Base-by-base conservation (phyloP, 2,329 filamentous ascomycete species). In the Ophiostoma novo-ulmi region DNA sequence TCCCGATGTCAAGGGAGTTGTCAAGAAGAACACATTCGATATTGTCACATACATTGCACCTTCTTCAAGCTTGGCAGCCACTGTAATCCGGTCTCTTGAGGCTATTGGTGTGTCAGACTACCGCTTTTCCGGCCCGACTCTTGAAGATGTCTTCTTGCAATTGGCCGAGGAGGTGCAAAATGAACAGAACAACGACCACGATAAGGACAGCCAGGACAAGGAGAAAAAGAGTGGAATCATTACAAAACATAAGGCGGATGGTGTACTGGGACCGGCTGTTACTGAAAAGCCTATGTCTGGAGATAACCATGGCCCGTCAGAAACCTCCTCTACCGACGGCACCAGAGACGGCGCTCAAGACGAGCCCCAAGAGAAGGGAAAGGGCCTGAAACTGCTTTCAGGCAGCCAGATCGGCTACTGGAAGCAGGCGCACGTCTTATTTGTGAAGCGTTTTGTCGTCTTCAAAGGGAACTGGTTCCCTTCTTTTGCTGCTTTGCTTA, bases 91-190 rank as follows among this genome's bases (percentile, higher is more conserved):
- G 67, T 79, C 84, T 11, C 82, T 97, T 1, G 91, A 97, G 77
- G 80, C 82, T 0, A 81, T 84, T 1, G 87, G 88, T 0, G 84
- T 96, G 58, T 83, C 84, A 20, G 91, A 96, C 71, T 97, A 97
- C 78, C 89, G 93, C 71, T 91, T 97, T 74, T 91, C 91, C 20
- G 93, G 93, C 0, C 94, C 94, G 0, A 96, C 92, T 0, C 93
- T 97, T 58, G 94, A 97, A 78, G 93, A 97, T 75, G 93, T 97
- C 0, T 97, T 97, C 79, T 81, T 97, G 35, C 89, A 92, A 74
- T 84, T 97, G 55, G 92, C 93, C 0, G 91, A 94, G 76, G 93
- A 97, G 78, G 85, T 93, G 72, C 85, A 83, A 71, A 84, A 84
- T 6, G 86, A 90, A 74, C 75, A 76, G 13, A 26, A 58, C 7